Conservation (phyloP, 495 filamentous ascomycete genomes). For the Daldinia bambusicola region DNA sequence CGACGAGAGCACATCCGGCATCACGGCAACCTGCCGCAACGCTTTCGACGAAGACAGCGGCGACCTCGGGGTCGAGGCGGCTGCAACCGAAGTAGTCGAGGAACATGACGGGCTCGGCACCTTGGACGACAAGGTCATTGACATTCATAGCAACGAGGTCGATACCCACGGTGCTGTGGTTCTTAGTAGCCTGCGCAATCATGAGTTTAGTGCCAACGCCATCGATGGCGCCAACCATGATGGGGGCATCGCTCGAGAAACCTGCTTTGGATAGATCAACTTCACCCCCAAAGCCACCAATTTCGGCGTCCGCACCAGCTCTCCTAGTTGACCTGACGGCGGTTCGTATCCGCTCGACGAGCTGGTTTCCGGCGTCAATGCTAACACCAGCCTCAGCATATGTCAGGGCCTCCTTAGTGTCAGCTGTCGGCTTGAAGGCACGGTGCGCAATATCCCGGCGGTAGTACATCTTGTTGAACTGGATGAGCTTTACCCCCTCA, state of each 20-base stretch:
- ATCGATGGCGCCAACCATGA: slow-evolving; percentile 90
- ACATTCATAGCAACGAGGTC: slow-evolving; percentile 99
- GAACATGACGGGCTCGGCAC: slow-evolving; percentile 92
- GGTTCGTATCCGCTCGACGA: slow-evolving; percentile 88
- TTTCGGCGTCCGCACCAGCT: slow-evolving; percentile 86
- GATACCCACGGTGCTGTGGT: slow-evolving; percentile 93
- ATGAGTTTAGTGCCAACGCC: slow-evolving; percentile 97
- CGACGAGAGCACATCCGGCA: slow-evolving; percentile 87
- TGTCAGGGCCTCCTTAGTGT: slow-evolving; percentile 71
- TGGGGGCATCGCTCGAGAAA: slow-evolving; percentile 73
- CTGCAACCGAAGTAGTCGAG: slow-evolving; percentile 95
- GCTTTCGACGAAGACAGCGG: slow-evolving; percentile 83
- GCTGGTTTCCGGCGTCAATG: slow-evolving; percentile 89
- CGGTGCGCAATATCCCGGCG: slow-evolving; percentile 91
- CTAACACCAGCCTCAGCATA: slow-evolving; percentile 95
- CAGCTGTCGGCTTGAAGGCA: slow-evolving; percentile 58
- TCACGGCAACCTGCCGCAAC: slow-evolving; percentile 85
- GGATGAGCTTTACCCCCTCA: slow-evolving; percentile 76
- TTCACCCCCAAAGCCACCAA: slow-evolving; percentile 94
- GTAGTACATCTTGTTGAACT: slow-evolving; percentile 92
- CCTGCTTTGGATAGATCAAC: slow-evolving; percentile 83
- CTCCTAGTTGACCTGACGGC: slow-evolving; percentile 81
- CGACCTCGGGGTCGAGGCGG: slow-evolving; percentile 79
- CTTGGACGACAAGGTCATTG: slow-evolving; percentile 95
- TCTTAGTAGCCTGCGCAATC: slow-evolving; percentile 85